Evolutionary conservation across 768 basidiomycete genomes (phyloP).

Genomic region (Mycena capillaripes): DNA sequence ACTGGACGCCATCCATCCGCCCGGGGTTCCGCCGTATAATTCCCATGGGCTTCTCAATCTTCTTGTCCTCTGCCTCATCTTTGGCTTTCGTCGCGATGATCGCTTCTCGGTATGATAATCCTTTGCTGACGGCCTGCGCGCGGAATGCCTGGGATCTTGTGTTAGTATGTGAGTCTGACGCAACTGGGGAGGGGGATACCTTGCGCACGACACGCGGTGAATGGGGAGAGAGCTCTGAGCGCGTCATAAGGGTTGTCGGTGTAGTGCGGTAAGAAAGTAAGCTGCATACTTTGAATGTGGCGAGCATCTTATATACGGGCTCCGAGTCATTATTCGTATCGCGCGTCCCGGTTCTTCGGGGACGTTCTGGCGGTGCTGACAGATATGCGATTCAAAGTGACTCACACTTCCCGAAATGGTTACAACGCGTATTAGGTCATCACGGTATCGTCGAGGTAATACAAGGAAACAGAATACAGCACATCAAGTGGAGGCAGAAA

Average conservation of each 20-base stretch:
- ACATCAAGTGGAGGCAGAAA: too few relatives aligned
- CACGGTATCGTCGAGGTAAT: neutral
- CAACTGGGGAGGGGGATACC: neutral
- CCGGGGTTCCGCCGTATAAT: slow-evolving; percentile 38
- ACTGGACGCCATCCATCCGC: slow-evolving; percentile 43
- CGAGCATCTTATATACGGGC: neutral
- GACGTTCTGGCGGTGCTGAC: neutral
- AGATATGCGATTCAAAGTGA: neutral
- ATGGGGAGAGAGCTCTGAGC: slow-evolving; percentile 22
- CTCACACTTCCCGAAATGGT: slow-evolving; percentile 2
- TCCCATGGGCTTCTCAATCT: slow-evolving; percentile 19
- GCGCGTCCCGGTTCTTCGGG: neutral
- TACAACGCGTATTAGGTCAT: neutral
- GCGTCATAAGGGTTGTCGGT: slow-evolving; percentile 19
- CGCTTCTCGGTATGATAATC: slow-evolving; percentile 19
- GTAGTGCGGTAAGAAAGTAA: neutral
- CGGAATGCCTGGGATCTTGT: slow-evolving; percentile 21
- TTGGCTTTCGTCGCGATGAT: slow-evolving; percentile 12
- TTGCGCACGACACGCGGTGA: slow-evolving; percentile 29
- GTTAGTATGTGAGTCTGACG: neutral
- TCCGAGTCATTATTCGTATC: slow-evolving; percentile 5
- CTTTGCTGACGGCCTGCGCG: slow-evolving; percentile 17
- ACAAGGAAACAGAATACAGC: neutral
- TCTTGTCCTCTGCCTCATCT: slow-evolving; percentile 4
- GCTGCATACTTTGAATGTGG: neutral